phyloP scores from a whole-genome alignment of 768 basidiomycete genomes.

The Rhizopogon sp. region DNA sequence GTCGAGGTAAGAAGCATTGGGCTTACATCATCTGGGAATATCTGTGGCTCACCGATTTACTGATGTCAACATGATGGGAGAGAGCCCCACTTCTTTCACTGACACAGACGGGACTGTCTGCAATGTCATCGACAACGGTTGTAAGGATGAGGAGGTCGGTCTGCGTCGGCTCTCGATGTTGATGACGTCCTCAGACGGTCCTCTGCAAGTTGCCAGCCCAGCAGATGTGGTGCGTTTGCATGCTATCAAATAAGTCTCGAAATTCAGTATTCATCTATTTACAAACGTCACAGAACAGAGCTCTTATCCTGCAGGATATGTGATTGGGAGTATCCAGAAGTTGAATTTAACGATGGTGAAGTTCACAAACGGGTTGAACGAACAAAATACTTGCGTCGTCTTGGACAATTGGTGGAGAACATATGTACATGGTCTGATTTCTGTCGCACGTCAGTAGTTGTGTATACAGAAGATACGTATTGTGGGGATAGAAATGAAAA shows the following conservation, averaged over 20 bases:
- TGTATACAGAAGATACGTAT: too few species aligned
- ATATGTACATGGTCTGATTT: too few species aligned
- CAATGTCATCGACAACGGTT: slow-evolving; percentile 81
- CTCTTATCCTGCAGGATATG: slow-evolving; percentile 64
- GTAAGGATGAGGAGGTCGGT: slow-evolving; percentile 20
- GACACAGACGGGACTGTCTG: slow-evolving; percentile 96
- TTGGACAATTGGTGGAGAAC: too few species aligned
- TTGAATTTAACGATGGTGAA: too few species aligned
- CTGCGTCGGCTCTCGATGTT: slow-evolving; percentile 86
- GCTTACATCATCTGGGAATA: too few species aligned
- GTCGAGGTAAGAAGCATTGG: too few species aligned
- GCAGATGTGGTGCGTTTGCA: slow-evolving; percentile 62
- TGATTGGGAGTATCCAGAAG: too few species aligned
- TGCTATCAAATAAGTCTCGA: slow-evolving; percentile 73
- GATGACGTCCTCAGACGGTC: slow-evolving; percentile 63
- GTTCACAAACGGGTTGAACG: too few species aligned
- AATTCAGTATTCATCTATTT: slow-evolving; percentile 32
- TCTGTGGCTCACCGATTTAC: too few species aligned
- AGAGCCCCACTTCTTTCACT: slow-evolving; percentile 91
- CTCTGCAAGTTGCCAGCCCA: slow-evolving; percentile 40
- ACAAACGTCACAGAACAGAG: slow-evolving; percentile 61
- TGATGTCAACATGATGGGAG: slow-evolving; percentile 95
- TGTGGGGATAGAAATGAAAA: too few species aligned
- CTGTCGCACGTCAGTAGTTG: too few species aligned
- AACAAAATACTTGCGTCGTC: too few species aligned